phyloP scores from a whole-genome alignment of 1,284 basidiomycete genomes.

The Malassezia nana region DNA sequence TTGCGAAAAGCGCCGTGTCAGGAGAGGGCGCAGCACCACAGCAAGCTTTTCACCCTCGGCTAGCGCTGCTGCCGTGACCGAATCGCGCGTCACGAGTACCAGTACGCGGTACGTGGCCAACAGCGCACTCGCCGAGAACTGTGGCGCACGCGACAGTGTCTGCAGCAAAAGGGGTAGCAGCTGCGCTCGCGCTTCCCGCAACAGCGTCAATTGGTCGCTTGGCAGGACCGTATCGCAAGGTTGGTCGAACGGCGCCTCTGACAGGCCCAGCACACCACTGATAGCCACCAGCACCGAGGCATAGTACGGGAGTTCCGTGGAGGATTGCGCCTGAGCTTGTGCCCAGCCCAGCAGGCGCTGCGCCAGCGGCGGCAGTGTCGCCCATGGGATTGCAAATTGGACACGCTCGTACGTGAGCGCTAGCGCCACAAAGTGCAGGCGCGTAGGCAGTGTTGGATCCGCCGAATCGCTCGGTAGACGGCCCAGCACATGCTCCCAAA shows the following conservation, averaged over 20 bases:
- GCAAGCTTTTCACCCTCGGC: slow-evolving; percentile 26
- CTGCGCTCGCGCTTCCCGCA: slow-evolving; percentile 12
- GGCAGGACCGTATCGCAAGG: slow-evolving; percentile 54
- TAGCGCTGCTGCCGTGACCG: slow-evolving; percentile 22
- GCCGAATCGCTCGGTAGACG: neutral
- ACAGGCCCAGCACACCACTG: neutral
- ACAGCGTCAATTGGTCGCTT: slow-evolving; percentile 30
- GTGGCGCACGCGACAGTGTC: slow-evolving; percentile 45
- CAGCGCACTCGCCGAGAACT: slow-evolving; percentile 25
- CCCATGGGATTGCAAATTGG: neutral
- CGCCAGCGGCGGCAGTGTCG: neutral
- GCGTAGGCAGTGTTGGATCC: neutral
- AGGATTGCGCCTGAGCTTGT: neutral
- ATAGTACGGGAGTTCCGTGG: neutral
- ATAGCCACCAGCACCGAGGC: neutral
- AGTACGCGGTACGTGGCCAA: slow-evolving; percentile 38
- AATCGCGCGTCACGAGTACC: slow-evolving; percentile 31
- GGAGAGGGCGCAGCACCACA: slow-evolving; percentile 34
- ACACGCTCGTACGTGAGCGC: slow-evolving; percentile 11
- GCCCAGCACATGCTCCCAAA: neutral
- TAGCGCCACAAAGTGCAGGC: slow-evolving; percentile 19
- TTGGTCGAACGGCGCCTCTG: neutral
- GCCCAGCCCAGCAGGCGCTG: neutral
- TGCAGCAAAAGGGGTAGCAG: slow-evolving; percentile 25
- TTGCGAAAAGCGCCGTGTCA: slow-evolving; percentile 21